Conservation (phyloP, 106 monocot species). For the Dioscorea alata region DNA sequence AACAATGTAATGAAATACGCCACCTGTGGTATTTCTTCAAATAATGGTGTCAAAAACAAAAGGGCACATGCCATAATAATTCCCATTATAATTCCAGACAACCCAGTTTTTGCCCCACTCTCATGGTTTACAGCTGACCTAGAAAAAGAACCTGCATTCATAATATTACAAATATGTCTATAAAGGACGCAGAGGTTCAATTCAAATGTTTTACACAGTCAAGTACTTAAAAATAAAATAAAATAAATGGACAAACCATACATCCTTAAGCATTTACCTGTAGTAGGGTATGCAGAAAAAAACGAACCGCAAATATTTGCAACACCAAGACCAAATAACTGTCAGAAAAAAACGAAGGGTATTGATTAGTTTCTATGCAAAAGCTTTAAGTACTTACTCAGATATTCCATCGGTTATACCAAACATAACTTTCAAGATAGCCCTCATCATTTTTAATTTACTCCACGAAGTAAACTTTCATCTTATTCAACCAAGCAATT, state of each 20-base stretch:
- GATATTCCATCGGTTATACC: too few species aligned
- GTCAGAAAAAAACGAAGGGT: conserved; percentile 2
- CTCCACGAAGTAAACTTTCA: too few species aligned
- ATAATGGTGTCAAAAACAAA: conserved; percentile 89
- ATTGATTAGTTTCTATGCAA: not conserved
- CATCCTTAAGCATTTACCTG: conserved; percentile 40
- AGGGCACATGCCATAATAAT: conserved; percentile 89
- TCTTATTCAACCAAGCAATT: too few species aligned
- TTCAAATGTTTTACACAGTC: not conserved
- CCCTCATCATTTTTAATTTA: too few species aligned
- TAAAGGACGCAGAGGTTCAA: not conserved
- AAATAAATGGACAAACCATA: not conserved
- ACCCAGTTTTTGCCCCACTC: conserved; percentile 89
- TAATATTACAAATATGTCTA: conserved; percentile 1
- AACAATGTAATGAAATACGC: not conserved
- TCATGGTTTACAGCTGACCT: conserved; percentile 99
- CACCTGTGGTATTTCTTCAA: conserved; percentile 96
- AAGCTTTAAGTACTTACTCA: too few species aligned
- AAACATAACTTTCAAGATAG: too few species aligned
- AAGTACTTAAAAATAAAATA: conserved; percentile 1
- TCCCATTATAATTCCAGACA: conserved; percentile 90
- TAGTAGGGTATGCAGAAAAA: conserved; percentile 84
- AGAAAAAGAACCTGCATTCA: conserved; percentile 85
- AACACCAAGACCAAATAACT: conserved; percentile 96
- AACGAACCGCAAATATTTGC: conserved; percentile 96